Percentiles rank a stretch among this genome's conserved stretches.
phyloP scores from a whole-genome alignment of 2,329 filamentous ascomycete genomes.

The Macrophomina tecta region DNA sequence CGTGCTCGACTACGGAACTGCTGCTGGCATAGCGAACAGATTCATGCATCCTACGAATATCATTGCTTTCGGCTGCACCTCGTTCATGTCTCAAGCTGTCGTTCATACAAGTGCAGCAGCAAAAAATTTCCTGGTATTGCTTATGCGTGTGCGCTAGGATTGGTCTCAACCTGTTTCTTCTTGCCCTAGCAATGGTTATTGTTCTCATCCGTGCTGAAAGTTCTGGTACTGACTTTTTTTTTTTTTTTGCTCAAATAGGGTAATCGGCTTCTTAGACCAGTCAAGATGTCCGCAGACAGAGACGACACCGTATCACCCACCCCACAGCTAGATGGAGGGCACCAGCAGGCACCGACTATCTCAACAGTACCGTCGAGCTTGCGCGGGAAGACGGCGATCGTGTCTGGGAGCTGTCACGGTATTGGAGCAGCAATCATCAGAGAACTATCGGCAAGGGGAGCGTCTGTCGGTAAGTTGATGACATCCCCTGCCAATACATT shows the following conservation, averaged over 20 bases:
- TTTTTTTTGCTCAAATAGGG: background rate
- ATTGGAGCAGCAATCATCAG: slow-evolving; percentile 52
- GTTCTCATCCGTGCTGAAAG: too few species aligned
- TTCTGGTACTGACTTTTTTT: too few species aligned
- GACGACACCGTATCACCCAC: background rate
- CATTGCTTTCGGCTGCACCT: too few species aligned
- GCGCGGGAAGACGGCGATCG: slow-evolving; percentile 43
- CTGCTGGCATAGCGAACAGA: too few species aligned
- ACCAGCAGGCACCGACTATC: background rate
- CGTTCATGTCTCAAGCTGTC: too few species aligned
- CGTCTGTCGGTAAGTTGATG: slow-evolving; percentile 34
- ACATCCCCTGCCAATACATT: background rate
- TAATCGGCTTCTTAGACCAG: background rate
- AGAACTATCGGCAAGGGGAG: slow-evolving; percentile 47
- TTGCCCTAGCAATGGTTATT: too few species aligned
- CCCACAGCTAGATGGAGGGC: background rate
- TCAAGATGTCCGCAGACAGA: background rate
- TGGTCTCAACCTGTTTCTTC: too few species aligned
- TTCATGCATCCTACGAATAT: too few species aligned
- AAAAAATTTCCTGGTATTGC: too few species aligned
- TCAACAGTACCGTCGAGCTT: slow-evolving; percentile 26
- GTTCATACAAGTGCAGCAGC: too few species aligned
- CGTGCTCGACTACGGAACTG: too few species aligned
- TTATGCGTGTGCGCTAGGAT: too few species aligned
- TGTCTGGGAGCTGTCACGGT: slow-evolving; percentile 51